These are phyloP conservation scores for Dalbergia cultrata DNA, from an alignment of 306 rosid genomes.

Conservation along the genomic window DNA sequence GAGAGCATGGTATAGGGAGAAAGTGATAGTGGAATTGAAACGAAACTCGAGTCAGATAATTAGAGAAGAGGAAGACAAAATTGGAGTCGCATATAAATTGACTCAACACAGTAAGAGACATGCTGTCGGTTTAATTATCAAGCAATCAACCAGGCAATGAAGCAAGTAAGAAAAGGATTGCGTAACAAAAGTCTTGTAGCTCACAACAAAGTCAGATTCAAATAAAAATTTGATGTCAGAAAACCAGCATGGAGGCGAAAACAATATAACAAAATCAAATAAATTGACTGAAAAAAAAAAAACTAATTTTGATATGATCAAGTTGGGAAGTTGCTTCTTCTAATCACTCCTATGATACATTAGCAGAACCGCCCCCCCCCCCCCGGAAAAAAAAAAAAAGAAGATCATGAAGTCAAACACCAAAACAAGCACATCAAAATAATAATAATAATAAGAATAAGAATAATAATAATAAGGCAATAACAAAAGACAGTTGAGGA, in stretches of 20 bases:
- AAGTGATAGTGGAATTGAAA: conserved; percentile 9
- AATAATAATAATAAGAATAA: neutral
- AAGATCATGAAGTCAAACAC: conserved; percentile 11
- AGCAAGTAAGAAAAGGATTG: neutral
- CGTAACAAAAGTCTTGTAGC: conserved; percentile 7
- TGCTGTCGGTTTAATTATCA: neutral
- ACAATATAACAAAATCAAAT: neutral
- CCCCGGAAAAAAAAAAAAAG: neutral
- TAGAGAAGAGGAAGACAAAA: conserved; percentile 44
- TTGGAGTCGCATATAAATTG: neutral
- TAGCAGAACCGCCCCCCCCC: too few relatives aligned
- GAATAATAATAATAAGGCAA: neutral
- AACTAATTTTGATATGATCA: conserved; percentile 9
- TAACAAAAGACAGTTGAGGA: neutral
- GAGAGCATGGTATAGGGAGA: neutral
- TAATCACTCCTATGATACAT: too few relatives aligned
- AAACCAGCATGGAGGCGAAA: conserved; percentile 28
- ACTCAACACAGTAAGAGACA: conserved; percentile 18
- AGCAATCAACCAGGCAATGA: neutral
- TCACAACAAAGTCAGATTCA: conserved; percentile 5
- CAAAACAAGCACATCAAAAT: neutral
- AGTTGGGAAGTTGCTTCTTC: conserved; percentile 11
- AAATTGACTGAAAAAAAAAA: neutral
- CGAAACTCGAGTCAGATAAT: neutral
- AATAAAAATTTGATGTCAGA: neutral